Base-by-base conservation (phyloP, 805 yeast genomes). In the Scheffersomyces amazonensis region DNA sequence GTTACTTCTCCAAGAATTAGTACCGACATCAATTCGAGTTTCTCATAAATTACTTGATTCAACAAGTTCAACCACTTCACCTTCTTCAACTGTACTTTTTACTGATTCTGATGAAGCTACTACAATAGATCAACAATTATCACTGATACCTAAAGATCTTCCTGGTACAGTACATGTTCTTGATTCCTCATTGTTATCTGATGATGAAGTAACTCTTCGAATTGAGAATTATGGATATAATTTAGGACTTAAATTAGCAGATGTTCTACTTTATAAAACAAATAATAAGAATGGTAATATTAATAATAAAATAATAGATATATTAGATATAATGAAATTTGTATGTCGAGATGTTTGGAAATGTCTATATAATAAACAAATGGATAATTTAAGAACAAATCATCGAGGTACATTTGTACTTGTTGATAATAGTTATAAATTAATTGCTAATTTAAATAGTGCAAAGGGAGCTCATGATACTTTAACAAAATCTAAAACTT, bases 321-420 rank as follows among this genome's bases (percentile, higher is more conserved):
- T 85, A 10, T 62, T 91, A 27, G 90, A 87, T 47, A 75, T 91
- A 28, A 87, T 93, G 87, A 91, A 91, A 62, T 89, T 87, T 57
- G 77, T 93, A 4, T 90, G 98, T 57, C 75, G 95, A 32, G 97
- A 90, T 49, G 83, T 90, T 20, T 93, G 98, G 98, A 80, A 77
- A 49, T 64, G 75, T 37, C 56, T 91, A 20, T 88, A 79, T 62
- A 78, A 81, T 27, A 91, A 89, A 60, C 96, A 86, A 57, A 87
- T 93, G 70, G 97, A 90, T 57, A 89, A 88, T 49, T 70, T 93
- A 41, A 76, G 95, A 44, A 93, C 99, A 1, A 93, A 93, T 56
- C 97, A 93, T 58, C 66, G 95, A 27, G 86, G 93, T 5, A 85
- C 90, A 0, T 87, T 80, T 58, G 91, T 88, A 18, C 68, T 87